A percentile compares a stretch with the other conserved stretches of the same genome.
These are phyloP conservation scores for Paspalum notatum DNA, from an alignment of 176 grass and related monocot genomes.

Conservation along the genomic window DNA sequence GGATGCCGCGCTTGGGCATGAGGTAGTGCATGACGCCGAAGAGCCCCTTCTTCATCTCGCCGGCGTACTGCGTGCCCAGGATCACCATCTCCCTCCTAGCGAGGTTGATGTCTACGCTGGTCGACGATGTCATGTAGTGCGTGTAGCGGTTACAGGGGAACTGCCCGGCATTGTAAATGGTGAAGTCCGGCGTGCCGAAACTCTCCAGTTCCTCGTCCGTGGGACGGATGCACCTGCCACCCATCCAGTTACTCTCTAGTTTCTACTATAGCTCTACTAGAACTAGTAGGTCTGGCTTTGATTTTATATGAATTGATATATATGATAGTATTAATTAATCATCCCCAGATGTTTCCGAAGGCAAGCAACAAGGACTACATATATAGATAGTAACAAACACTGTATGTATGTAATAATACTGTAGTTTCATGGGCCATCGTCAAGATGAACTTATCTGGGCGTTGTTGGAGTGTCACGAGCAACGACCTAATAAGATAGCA, in stretches of 20 bases:
- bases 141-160: constrained; percentile 99
- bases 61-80: constrained; percentile 98
- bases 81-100: constrained; percentile 99
- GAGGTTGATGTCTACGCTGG: constrained; percentile 92
- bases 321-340: too few species aligned
- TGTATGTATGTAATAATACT: not conserved
- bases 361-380: constrained; percentile 34
- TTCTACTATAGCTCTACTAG: constrained; percentile 49
- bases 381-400: too few species aligned
- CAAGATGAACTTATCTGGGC: constrained; percentile 78
- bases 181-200: constrained; percentile 99
- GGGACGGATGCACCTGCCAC: constrained; percentile 93
- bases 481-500: constrained; percentile 32
- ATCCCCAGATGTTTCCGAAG: constrained; percentile 46
- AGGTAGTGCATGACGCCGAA: constrained; percentile 99
- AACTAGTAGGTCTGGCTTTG: not conserved
- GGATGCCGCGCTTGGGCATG: constrained; percentile 92
- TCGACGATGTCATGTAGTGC: constrained; percentile 99
- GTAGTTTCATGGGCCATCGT: constrained; percentile 43
- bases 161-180: constrained; percentile 98
- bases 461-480: constrained; percentile 14
- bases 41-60: constrained; percentile 99
- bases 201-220: constrained; percentile 93
- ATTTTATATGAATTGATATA: not conserved
- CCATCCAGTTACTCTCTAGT: constrained; percentile 60